Evolutionary conservation across 495 filamentous ascomycete species (phyloP).

Genomic region (Podospora comata): DNA sequence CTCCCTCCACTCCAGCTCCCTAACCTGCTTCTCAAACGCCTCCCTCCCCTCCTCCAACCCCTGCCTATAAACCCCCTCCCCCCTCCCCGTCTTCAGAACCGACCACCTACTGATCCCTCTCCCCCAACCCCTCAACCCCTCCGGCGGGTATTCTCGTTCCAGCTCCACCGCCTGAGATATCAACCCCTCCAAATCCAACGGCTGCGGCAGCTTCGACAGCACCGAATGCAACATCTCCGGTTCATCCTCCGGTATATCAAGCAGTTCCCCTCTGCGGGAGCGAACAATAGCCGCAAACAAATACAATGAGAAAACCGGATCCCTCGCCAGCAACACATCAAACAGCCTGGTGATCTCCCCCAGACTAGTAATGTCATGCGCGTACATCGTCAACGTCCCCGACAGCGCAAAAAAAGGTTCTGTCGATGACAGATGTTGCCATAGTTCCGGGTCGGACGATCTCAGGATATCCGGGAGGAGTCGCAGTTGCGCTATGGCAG

Average conservation of each 20-base stretch:
- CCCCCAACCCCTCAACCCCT: constrained; percentile 68
- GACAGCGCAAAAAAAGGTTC: constrained; percentile 90
- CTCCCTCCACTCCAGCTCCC: constrained; percentile 63
- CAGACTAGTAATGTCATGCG: constrained; percentile 90
- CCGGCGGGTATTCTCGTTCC: constrained; percentile 60
- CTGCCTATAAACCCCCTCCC: background rate
- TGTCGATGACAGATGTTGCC: constrained; percentile 67
- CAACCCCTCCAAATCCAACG: constrained; percentile 77
- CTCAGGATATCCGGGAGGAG: constrained; percentile 79
- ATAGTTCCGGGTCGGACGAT: constrained; percentile 63
- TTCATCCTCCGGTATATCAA: constrained; percentile 78
- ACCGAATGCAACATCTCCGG: constrained; percentile 91
- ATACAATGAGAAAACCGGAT: constrained; percentile 83
- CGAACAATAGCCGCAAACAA: constrained; percentile 87
- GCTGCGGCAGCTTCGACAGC: constrained; percentile 80
- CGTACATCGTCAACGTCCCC: constrained; percentile 89
- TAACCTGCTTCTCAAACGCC: constrained; percentile 66
- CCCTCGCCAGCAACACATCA: constrained; percentile 81
- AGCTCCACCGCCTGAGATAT: constrained; percentile 62
- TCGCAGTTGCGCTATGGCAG: constrained; percentile 75
- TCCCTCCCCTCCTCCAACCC: constrained; percentile 22
- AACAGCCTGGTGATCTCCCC: constrained; percentile 84
- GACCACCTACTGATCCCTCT: constrained; percentile 62
- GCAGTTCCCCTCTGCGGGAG: constrained; percentile 71
- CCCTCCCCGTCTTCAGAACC: constrained; percentile 70